phyloP scores from a whole-genome alignment of 2,329 filamentous ascomycete genomes.

The Sclerotinia sclerotiorum region DNA sequence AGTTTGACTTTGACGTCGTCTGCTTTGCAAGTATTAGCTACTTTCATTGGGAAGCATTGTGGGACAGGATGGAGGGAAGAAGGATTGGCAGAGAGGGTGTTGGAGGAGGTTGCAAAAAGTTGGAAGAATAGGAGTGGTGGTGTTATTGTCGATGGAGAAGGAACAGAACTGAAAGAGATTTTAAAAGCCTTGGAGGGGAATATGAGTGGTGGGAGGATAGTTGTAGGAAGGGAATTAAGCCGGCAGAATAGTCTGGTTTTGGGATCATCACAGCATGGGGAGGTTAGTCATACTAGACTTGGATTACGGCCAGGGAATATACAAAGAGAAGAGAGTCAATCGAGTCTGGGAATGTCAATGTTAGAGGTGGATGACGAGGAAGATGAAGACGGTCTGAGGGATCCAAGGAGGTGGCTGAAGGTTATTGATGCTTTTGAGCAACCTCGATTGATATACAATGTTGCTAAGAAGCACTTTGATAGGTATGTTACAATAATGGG shows the following conservation, averaged over 20 bases:
- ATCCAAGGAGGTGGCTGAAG: slow-evolving; percentile 81
- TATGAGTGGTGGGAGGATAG: slow-evolving; percentile 80
- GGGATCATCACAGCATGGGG: slow-evolving; percentile 52
- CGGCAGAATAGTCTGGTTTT: slow-evolving; percentile 66
- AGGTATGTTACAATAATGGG: slow-evolving; percentile 51
- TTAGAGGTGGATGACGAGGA: slow-evolving; percentile 55
- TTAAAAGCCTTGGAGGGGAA: slow-evolving; percentile 80
- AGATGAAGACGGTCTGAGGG: slow-evolving; percentile 55
- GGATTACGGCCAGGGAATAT: slow-evolving; percentile 52
- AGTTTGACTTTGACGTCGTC: slow-evolving; percentile 88
- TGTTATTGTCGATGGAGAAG: slow-evolving; percentile 84
- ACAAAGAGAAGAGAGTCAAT: slow-evolving; percentile 59
- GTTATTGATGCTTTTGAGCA: slow-evolving; percentile 83
- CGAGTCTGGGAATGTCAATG: slow-evolving; percentile 63
- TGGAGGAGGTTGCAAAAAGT: slow-evolving; percentile 85
- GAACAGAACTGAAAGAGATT: slow-evolving; percentile 75
- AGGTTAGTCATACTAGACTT: slow-evolving; percentile 55
- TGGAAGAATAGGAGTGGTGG: slow-evolving; percentile 91
- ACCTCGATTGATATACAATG: slow-evolving; percentile 74
- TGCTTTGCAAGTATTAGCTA: slow-evolving; percentile 78
- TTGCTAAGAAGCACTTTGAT: slow-evolving; percentile 87
- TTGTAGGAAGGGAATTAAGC: slow-evolving; percentile 54
- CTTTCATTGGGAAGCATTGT: slow-evolving; percentile 90
- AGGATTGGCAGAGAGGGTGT: slow-evolving; percentile 83
- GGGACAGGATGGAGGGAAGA: slow-evolving; percentile 96